Base-by-base conservation (phyloP, 352 stramenopile genomes). In the Pythium apleroticum region DNA sequence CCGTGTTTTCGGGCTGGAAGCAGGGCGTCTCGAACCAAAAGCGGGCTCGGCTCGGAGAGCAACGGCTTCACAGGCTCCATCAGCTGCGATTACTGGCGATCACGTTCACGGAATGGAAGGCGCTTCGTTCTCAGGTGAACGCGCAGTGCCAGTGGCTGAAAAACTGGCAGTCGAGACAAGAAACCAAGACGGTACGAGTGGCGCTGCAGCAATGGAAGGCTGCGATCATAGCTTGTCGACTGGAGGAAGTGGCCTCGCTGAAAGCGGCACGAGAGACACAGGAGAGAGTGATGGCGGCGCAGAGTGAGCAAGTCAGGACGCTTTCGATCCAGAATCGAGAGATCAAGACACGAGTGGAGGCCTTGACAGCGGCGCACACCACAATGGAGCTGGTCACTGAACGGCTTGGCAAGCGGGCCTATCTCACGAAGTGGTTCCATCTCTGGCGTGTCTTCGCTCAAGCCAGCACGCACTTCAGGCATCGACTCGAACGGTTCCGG, bases 181-280 rank as follows among this genome's bases (percentile, higher is more conserved):
- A 39, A 33, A 31, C 8, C 3, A 31, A 69, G 22, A 41, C 14
- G 5, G 31, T 43, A 4, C 11, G 8, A 22, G 24, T 12, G 1
- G 33, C 55, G 19, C 58, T 49, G 63, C 35, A 11, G 1, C 35
- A 60, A n/a, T 69, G 63, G 63, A 64, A 55, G 55, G 2, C 15
- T 22, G 9, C 14, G 48, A 57, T 27, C 12, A 17, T 55, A 3
- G 8, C n/a, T 3, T 52, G 17, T 19, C 33, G 63, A 8, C 31
- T 12, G 0, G 33, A 49, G 9, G 25, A 63, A 27, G 20, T 64
- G 14, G 25, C 28, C 0, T 19, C n/a, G 24, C 27, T 68, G 14
- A 25, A 53, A 6, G 24, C 27, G 17, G 37, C n/a, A 0, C 53
- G 46, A 31, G 43, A 37, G 1, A 11, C 33, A 17, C 31, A 45